phyloP scores from a whole-genome alignment of 2,329 filamentous ascomycete genomes.

The Alternaria viburni region DNA sequence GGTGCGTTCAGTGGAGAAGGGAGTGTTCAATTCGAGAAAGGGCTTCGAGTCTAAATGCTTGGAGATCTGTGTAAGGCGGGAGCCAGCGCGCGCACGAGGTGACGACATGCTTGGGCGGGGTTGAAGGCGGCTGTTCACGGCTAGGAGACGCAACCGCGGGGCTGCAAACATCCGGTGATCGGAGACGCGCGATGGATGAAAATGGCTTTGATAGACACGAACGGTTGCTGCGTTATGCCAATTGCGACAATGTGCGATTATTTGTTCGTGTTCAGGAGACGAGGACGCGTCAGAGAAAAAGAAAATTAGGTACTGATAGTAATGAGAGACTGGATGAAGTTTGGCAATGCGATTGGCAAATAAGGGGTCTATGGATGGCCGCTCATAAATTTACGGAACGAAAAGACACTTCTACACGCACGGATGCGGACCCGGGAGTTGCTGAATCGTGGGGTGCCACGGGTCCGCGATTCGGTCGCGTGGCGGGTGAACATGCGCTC shows the following conservation, averaged over 20 bases:
- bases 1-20: conserved; percentile 66
- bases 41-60: conserved; percentile 65
- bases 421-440: conserved; percentile 5
- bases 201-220: conserved; percentile 1
- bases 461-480: conserved; percentile 3
- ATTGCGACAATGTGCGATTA: background rate
- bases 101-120: conserved; percentile 42
- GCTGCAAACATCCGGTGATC: conserved; percentile 44
- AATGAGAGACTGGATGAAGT: background rate
- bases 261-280: background rate
- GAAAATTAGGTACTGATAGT: background rate
- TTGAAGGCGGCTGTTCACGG: conserved; percentile 36
- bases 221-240: background rate
- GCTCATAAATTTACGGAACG: background rate
- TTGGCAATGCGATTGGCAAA: background rate
- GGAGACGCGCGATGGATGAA: conserved; percentile 22
- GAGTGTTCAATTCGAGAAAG: conserved; percentile 66
- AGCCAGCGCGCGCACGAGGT: conserved; percentile 46
- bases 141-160: conserved; percentile 31
- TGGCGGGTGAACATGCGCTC: conserved; percentile 7
- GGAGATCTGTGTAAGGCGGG: conserved; percentile 65
- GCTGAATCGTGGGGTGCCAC: conserved; percentile 7
- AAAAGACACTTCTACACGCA: conserved; percentile 3
- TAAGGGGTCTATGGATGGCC: conserved; percentile 1
- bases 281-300: conserved; percentile 1